Base-by-base conservation (phyloP, 345 rosid genomes). In the Aurinia saxatilis region DNA sequence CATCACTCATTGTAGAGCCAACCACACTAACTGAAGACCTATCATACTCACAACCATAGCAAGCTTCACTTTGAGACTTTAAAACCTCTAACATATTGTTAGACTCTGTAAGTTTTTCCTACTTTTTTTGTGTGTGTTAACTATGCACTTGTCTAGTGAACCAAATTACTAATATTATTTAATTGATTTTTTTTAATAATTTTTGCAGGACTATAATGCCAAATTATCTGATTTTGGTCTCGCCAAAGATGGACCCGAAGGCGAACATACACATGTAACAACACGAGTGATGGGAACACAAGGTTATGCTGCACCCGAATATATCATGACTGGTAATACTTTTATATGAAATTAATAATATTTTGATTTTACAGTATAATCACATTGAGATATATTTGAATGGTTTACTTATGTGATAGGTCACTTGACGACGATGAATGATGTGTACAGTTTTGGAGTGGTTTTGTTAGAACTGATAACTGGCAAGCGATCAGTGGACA, bases 361-460 rank as follows among this genome's bases (percentile, higher is more conserved):
- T n/a, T n/a, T 9, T 19, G 3, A n/a, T 45, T 10, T 47, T 34
- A 47, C 65, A 19, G 1, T 13, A 47, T 15, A 45, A 19, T 9
- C 8, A 0, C 14, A 38, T 17, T 37, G 48, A 37, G 2, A 27
- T 52, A 37, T 13, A 5, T 38, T 1, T 33, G 36, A 34, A 35
- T 41, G 12, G 0, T 23, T 71, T 45, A 13, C 1, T 1, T 63
- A 8, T 48, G 18, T 41, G 11, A 12, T 70, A 89, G 95, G 95
- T 66, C 97, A 86, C 65, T 69, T 89, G 55, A 86, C 96, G 18
- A 82, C 74, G 6, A 80, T 70, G 82, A 89, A 86, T 21, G 91
- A 86, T 17, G 89, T 84, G 37, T 89, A 78, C 47, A 75, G 96
- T 57, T 89, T 86, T 16, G 95, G 96, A 21, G 96, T 77, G 0